phyloP scores from a whole-genome alignment of 495 filamentous ascomycete genomes.

The Aspergillus sparsus region DNA sequence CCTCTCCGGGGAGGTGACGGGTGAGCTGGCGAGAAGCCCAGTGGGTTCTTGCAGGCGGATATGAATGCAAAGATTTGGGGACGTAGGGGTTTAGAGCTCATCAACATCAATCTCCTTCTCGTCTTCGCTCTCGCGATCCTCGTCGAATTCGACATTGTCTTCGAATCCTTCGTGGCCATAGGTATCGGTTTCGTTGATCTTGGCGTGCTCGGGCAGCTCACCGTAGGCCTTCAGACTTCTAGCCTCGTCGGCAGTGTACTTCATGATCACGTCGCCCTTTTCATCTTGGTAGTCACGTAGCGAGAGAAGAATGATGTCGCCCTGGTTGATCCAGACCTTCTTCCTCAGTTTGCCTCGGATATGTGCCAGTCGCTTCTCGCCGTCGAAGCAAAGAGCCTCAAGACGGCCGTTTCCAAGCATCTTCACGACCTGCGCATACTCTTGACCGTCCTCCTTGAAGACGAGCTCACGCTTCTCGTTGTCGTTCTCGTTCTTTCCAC shows the following conservation, averaged over 20 bases:
- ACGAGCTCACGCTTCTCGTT: slow-evolving; percentile 98
- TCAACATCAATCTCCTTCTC: slow-evolving; percentile 63
- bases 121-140: slow-evolving; percentile 58
- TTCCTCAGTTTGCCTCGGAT: slow-evolving; percentile 89
- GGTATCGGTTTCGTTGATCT: slow-evolving; percentile 99
- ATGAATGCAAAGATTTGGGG: slow-evolving; percentile 34
- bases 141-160: slow-evolving; percentile 63
- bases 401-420: slow-evolving; percentile 98
- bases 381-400: slow-evolving; percentile 96
- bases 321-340: slow-evolving; percentile 99
- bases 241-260: slow-evolving; percentile 97
- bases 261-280: slow-evolving; percentile 98
- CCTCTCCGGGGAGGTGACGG: slow-evolving; percentile 10
- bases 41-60: slow-evolving; percentile 38
- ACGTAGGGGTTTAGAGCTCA: slow-evolving; percentile 50
- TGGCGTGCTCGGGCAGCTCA: slow-evolving; percentile 94
- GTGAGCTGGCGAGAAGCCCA: slow-evolving; percentile 31
- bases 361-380: slow-evolving; percentile 60
- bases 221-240: slow-evolving; percentile 92
- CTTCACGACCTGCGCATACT: slow-evolving; percentile 98
- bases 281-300: slow-evolving; percentile 98
- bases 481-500: slow-evolving; percentile 99
- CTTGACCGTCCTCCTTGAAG: slow-evolving; percentile 99
- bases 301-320: slow-evolving; percentile 95
- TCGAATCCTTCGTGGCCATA: slow-evolving; percentile 67